Evolutionary conservation across 768 basidiomycete genomes (phyloP), one percentile per base, ranked within the genome.

Genomic region (Gautieria morchelliformis): DNA sequence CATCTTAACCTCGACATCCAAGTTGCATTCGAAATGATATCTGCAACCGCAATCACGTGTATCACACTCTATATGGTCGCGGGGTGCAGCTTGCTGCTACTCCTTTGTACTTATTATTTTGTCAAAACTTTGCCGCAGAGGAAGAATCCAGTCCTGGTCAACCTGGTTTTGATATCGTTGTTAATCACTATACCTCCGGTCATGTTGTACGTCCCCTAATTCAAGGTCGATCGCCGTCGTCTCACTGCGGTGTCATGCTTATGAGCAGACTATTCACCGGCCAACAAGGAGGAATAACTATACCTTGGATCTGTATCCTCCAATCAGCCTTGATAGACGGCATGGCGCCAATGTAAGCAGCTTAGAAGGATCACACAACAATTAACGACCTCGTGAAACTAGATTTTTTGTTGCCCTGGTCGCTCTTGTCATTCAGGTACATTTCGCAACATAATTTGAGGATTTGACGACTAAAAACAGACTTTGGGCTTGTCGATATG

Each of bases 311-410:
- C 15, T 52, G 51, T 32, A n/a, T 17, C 15, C 24, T 52, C 10
- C 51, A 52, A 52, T 52, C 51, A n/a, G 20, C 33, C 35, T 22
- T 52, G 35, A 52, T 52, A 32, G 51, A 52, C 33, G 51, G 33
- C n/a, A 32, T 52, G 3, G 33, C 14, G n/a, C 51, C 51, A 1
- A 22, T 39, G 51, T 52, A 11, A 52, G 48, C 3, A 30, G 19
- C 32, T 49, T 5, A 3, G 48, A 17, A 49, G 19, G 5, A 30
- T 24, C 12, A 27, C 2, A 24, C 14, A 33, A 4, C 14, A 3
- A 17, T 17, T 30, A 30, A 4, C n/a, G 11, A 30, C 14, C 15
- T 20, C 27, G 9, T 4, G 40, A 47, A 6, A 9, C 7, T 27
- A 49, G 48, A 27, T 49, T 33, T 12, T 4, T 12, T 9, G 24